These are phyloP conservation scores for Pugionium cornutum DNA, from an alignment of 345 rosid species.

Conservation along the genomic window DNA sequence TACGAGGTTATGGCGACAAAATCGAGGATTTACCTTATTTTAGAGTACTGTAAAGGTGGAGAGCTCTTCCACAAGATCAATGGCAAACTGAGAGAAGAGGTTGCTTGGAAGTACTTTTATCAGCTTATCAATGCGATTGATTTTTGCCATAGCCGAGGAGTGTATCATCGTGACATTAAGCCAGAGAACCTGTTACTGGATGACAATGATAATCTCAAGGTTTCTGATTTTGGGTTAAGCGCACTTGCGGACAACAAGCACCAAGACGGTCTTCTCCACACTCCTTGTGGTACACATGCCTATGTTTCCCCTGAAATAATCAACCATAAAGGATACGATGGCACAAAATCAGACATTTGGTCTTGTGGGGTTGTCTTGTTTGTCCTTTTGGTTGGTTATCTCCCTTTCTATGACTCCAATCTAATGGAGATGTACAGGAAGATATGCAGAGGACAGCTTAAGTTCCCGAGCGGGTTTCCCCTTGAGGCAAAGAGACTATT, in stretches of 20 bases:
- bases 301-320: slow-evolving; percentile 86
- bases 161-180: slow-evolving; percentile 65
- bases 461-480: slow-evolving; percentile 65
- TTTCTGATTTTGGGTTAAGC: slow-evolving; percentile 77
- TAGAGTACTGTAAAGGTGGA: slow-evolving; percentile 81
- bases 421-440: slow-evolving; percentile 81
- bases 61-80: slow-evolving; percentile 73
- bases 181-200: slow-evolving; percentile 64
- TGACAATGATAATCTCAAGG: slow-evolving; percentile 39
- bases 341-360: slow-evolving; percentile 75
- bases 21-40: slow-evolving; percentile 60
- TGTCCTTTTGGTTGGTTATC: slow-evolving; percentile 74
- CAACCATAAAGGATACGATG: slow-evolving; percentile 68
- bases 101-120: slow-evolving; percentile 4
- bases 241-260: slow-evolving; percentile 64
- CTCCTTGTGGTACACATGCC: slow-evolving; percentile 79
- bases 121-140: slow-evolving; percentile 70
- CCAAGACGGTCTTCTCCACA: slow-evolving; percentile 70
- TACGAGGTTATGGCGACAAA: slow-evolving; percentile 82
- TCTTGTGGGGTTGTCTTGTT: slow-evolving; percentile 80
- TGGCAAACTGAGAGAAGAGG: slow-evolving; percentile 64
- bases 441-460: slow-evolving; percentile 65
- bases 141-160: slow-evolving; percentile 47
- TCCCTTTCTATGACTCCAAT: slow-evolving; percentile 76
- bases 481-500: slow-evolving; percentile 55